phyloP scores from a whole-genome alignment of 1,284 basidiomycete genomes.

The Ceratobasidium sp. region DNA sequence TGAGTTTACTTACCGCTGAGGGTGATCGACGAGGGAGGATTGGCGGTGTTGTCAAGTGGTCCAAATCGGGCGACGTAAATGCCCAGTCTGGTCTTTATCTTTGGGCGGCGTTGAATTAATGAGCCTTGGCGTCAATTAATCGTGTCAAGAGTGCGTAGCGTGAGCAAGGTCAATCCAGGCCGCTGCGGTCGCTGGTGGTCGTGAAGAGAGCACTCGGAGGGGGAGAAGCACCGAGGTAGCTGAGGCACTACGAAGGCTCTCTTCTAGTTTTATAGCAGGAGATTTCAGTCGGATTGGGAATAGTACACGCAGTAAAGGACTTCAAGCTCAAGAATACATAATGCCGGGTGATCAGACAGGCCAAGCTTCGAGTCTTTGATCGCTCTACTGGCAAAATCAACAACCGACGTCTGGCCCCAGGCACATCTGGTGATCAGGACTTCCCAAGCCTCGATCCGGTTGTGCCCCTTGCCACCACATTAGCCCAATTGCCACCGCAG shows the following conservation, averaged over 20 bases:
- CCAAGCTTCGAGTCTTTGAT: constrained; percentile 20
- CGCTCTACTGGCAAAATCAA: constrained; percentile 12
- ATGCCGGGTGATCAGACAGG: constrained; percentile 9
- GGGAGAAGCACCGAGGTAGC: constrained; percentile 2
- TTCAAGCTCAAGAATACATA: not conserved
- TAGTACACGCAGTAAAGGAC: constrained; percentile 1
- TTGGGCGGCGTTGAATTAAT: constrained; percentile 3
- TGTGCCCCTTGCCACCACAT: constrained; percentile 13
- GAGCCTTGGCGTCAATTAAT: not conserved
- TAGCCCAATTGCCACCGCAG: not conserved
- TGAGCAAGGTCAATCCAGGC: constrained; percentile 13
- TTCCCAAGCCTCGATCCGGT: constrained; percentile 5
- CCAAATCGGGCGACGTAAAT: constrained; percentile 4
- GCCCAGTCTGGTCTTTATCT: not conserved
- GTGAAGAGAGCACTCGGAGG: constrained; percentile 31
- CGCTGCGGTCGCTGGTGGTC: not conserved
- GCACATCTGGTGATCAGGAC: constrained; percentile 19
- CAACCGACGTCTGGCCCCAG: constrained; percentile 29
- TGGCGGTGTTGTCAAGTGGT: constrained; percentile 8
- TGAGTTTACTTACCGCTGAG: constrained; percentile 19
- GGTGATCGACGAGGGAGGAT: not conserved
- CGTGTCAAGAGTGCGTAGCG: constrained; percentile 12
- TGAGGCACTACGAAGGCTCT: not conserved
- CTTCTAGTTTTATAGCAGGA: constrained; percentile 7
- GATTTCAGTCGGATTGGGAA: not conserved